Evolutionary conservation across 2,329 filamentous ascomycete species (phyloP), one percentile per base, ranked within the genome.

Genomic region (Exophiala lecanii-corni): DNA sequence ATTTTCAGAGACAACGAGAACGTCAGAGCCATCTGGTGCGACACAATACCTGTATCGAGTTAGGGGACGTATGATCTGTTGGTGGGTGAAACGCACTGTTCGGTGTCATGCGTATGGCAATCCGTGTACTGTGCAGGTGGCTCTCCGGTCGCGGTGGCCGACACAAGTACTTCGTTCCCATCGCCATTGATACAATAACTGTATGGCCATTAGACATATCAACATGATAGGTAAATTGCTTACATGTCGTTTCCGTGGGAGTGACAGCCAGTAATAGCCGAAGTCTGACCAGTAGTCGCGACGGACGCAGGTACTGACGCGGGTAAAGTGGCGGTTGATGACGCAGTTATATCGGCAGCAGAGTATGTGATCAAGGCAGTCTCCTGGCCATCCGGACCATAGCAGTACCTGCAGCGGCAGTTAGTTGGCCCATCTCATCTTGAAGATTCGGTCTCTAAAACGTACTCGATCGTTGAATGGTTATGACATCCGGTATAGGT

Each of bases 51-150:
- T 84, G 41, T 10, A 28, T 5, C 47, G 6, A 54, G 21, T 42
- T 36, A 41, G 16, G 34, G 10, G 26, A 13, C 13, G 46, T 15
- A 16, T 9, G 10, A 12, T 12, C 18, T 18, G 6, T 15, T 15
- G 18, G 9, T 16, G 10, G 21, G 25, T 17, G 21, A n/a, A 23
- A 61, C 74, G 55, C 66, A 84, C 78, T 71, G 70, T 34, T 79
- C 70, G 3, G 61, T 56, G 12, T 68, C 79, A 61, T 86, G 81
- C 1, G 63, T 55, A 59, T 87, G 82, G 57, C 84, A 86, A 41
- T 64, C 77, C 0, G 80, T 84, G 55, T 79, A 85, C 39, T 74
- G 64, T 0, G 79, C 67, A 1, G 82, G 79, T 13, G 79, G 61
- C 36, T 74, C 72, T 34, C 71, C 70, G 1, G 74, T 79, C 2